phyloP scores from a whole-genome alignment of 1,284 basidiomycete genomes.

The Pyrrhoderma lamaoense region DNA sequence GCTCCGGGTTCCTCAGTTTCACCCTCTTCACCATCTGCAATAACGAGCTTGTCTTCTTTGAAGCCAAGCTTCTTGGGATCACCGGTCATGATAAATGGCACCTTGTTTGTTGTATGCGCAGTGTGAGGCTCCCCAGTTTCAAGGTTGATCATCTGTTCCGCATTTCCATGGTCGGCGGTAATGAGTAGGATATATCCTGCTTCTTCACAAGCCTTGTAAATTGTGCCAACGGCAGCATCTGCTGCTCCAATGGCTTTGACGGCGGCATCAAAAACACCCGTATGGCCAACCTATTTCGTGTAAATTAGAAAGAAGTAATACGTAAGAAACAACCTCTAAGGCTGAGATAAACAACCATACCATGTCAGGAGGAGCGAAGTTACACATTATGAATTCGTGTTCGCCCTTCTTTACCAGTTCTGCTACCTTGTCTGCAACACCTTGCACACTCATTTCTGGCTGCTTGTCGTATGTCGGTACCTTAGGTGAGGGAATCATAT shows the following conservation, averaged over 20 bases:
- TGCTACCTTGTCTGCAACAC: constrained; percentile 83
- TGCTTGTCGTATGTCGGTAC: constrained; percentile 85
- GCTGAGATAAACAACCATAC: constrained; percentile 33
- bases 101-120: constrained; percentile 78
- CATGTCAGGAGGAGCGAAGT: constrained; percentile 94
- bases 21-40: constrained; percentile 24
- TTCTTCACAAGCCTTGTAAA: constrained; percentile 78
- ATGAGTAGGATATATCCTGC: constrained; percentile 80
- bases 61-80: constrained; percentile 44
- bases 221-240: constrained; percentile 78
- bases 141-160: constrained; percentile 84
- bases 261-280: constrained; percentile 82
- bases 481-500: constrained; percentile 85
- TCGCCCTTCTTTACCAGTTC: constrained; percentile 65
- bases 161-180: constrained; percentile 91
- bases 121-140: constrained; percentile 81
- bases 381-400: constrained; percentile 90
- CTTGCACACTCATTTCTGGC: constrained; percentile 81
- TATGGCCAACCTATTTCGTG: constrained; percentile 51
- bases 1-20: constrained; percentile 57
- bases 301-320: constrained; percentile 36
- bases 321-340: no score
- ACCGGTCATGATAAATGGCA: constrained; percentile 74
- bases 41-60: constrained; percentile 30
- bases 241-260: constrained; percentile 78